Evolutionary conservation across 2,329 filamentous ascomycete species (phyloP), one percentile per base, ranked within the genome.

Genomic region (Trichophyton simii): DNA sequence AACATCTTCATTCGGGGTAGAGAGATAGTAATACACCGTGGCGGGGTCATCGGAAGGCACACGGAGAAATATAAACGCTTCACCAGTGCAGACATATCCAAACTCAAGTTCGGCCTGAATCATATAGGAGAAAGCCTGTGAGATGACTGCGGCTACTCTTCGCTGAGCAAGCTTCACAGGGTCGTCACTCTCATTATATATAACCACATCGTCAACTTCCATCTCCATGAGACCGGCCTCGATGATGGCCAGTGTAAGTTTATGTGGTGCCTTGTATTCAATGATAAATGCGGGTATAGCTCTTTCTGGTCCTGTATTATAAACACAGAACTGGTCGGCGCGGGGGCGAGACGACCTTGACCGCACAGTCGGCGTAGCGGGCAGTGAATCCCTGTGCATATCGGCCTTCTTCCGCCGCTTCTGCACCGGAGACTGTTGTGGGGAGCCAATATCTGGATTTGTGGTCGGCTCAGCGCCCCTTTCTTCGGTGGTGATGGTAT

Each of bases 61-160:
- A 58, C 68, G 72, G 7, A 80, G 70, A 61, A 79, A 79, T 18
- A 79, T 72, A 57, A 74, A 75, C 1, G 73, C 70, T 66, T 80
- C 73, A 13, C 75, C 75, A 2, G 74, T 80, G 13, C 71, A 73
- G 28, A 81, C 60, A 31, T 72, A 69, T 15, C 78, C 72, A 63
- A 77, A 78, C 60, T 77, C 72, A 7, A 79, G 69, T 0, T 79
- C 75, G 13, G 67, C 69, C 58, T 76, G 65, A 7, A 82, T 73
- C 73, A 82, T 82, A 66, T 81, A 80, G 38, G 78, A 72, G 65
- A 77, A 82, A 0, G 72, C 75, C 67, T 82, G 75, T 2, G 76
- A 76, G 41, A 82, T 67, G 8, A 78, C 73, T 31, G 78, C 73
- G 7, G 73, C 71, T 0, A 75, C 69, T 2, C 77, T 69, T 60